Percentiles rank a stretch among this genome's conserved stretches.
Conservation (phyloP, 2,329 filamentous ascomycete species). For the Paraphaeosphaeria minitans region DNA sequence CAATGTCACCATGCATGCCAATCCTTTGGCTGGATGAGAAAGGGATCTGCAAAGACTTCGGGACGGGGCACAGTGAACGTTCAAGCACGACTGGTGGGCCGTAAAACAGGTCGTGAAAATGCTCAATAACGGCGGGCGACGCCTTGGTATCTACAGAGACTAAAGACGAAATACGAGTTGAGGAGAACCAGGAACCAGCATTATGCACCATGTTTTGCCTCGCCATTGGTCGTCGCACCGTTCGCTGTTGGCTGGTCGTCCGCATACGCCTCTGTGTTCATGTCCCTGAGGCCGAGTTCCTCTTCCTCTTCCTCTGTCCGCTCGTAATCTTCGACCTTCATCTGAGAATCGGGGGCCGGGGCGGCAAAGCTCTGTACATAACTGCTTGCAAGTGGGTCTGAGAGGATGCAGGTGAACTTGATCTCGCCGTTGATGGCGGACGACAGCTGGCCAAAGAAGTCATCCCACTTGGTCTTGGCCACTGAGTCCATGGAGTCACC, state of each 20-base stretch:
- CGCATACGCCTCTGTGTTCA: constrained; percentile 89
- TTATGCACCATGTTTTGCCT: constrained; percentile 15
- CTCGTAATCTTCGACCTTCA: constrained; percentile 80
- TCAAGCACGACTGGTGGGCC: neutral
- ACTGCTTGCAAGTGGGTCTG: constrained; percentile 88
- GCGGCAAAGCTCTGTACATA: constrained; percentile 88
- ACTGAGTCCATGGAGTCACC: constrained; percentile 76
- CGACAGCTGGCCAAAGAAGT: constrained; percentile 79
- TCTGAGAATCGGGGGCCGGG: constrained; percentile 81
- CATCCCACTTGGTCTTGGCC: constrained; percentile 74
- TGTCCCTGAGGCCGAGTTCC: constrained; percentile 86
- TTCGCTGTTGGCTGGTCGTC: constrained; percentile 46
- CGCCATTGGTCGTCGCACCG: constrained; percentile 27
- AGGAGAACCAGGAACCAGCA: constrained; percentile 20
- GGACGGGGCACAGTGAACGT: neutral
- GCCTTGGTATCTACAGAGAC: constrained; percentile 43
- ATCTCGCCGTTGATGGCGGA: constrained; percentile 78
- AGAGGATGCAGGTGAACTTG: constrained; percentile 81
- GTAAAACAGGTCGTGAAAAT: neutral
- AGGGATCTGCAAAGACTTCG: neutral
- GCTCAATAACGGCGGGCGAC: constrained; percentile 35
- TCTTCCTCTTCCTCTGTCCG: constrained; percentile 93
- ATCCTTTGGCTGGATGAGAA: constrained; percentile 70
- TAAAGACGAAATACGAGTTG: constrained; percentile 31
- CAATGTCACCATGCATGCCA: constrained; percentile 75